Evolutionary conservation across 306 rosid species (phyloP).

Genomic region (barrel medic (Medicago truncatula)): MtrunA17r5.0-ANR NC_053048.1:38098501-38099000

Average conservation of each 20-base stretch:
- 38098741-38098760: slow-evolving; percentile 87
- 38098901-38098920: background rate
- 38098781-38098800: slow-evolving; percentile 7
- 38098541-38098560: slow-evolving; percentile 91
- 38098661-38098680: slow-evolving; percentile 95
- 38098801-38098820: slow-evolving; percentile 1
- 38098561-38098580: background rate
- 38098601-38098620: slow-evolving; percentile 42
- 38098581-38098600: slow-evolving; percentile 19
- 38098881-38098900: background rate
- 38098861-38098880: background rate
- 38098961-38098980: too few relatives aligned
- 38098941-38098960: background rate
- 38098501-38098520: slow-evolving; percentile 95
- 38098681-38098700: slow-evolving; percentile 93
- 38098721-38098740: slow-evolving; percentile 99
- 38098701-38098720: slow-evolving; percentile 94
- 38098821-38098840: background rate
- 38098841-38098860: background rate
- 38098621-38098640: slow-evolving; percentile 68
- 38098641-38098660: slow-evolving; percentile 89
- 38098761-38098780: slow-evolving; percentile 92
- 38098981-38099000: too few relatives aligned
- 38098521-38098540: slow-evolving; percentile 95
- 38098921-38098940: too few relatives aligned